Base-by-base conservation (phyloP, 352 stramenopile species). In the Phytophthora hibernalis region DNA sequence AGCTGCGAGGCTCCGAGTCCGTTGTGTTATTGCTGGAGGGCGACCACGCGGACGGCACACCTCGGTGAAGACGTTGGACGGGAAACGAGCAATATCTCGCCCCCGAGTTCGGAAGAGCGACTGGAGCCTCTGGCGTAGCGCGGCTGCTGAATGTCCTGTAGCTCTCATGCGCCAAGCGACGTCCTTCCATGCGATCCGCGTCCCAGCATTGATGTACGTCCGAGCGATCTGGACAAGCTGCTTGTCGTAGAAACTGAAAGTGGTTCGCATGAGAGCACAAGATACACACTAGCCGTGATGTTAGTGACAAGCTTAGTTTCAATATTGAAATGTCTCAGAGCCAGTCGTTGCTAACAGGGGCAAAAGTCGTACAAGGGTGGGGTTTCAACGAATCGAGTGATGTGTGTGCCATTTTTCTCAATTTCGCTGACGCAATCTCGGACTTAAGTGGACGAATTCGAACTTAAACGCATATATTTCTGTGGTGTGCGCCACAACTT, bases 181-280 rank as follows among this genome's bases (percentile, higher is more conserved):
- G n/a, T 45, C 38, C 13, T 45, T 45, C 38, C 38, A 45, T 9
- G 38, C 13, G n/a, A 45, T 45, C 10, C 38, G 38, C 38, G 10
- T 22, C 13, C 38, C 38, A 21, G 13, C 38, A 21, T 45, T 8
- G 3, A 45, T 45, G 38, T 45, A 45, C 8, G 13, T 21, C 16
- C 16, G 38, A 9, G 15, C n/a, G 38, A 45, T 12, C 38, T 45
- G 38, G 7, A 45, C 38, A 11, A 45, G 38, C 38, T 45, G 38
- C 38, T 45, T 45, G 38, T 45, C 38, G 38, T 45, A 15, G 38
- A 45, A 45, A 10, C 13, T 45, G 15, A 45, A 45, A 18, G 38
- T 22, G n/a, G 16, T 24, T 21, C 38, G 38, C 38, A 45, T 45
- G 38, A 21, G 0, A 12, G 11, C 16, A 45, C 38, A 45, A 45